Evolutionary conservation across 2,329 filamentous ascomycete genomes (phyloP), one percentile per base, ranked within the genome.

Genomic region (Erysiphe neolycopersici): DNA sequence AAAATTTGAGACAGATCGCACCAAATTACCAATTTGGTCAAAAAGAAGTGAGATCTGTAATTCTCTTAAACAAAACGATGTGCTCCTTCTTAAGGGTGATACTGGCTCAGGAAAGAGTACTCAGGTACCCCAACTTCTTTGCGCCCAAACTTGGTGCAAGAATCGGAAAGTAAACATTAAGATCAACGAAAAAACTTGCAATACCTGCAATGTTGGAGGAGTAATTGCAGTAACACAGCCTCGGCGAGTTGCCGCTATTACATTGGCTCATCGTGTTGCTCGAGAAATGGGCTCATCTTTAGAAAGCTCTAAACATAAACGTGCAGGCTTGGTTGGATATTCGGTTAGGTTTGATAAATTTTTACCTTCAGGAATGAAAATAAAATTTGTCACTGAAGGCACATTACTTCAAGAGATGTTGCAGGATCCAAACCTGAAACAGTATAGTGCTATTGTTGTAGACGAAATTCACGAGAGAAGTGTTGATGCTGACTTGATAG

Each of bases 391-490:
- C 49, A 98, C 89, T 0, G 91, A 98, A 59, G 89, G 89, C 53
- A 95, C 93, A 76, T 65, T 98, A 43, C 66, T 98, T 13, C 85
- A 95, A 58, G 91, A 98, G 59, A 77, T 98, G 59, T 60, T 98
- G 47, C 70, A 78, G 43, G 89, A 98, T 58, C 81, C 82, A 1
- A 67, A 76, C 53, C 66, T 98, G 54, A 71, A 69, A 30, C 75
- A 81, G 55, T 98, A 98, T 57, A 92, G 83, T 53, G 84, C 79
- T 3, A 68, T 98, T 0, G 69, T 98, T 16, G 82, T 98, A 8
- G 89, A 98, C 60, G 89, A 98, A 59, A 89, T 98, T 12, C 89
- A 98, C 62, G 89, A 98, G 62, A 69, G 89, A 52, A 92, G 85
- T 51, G 72, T 95, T 18, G 91, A 95, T 56, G 87, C 94, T 8